Evolutionary conservation across 148 eudicot genomes (phyloP).

Genomic region (Camellia sinensis): DNA sequence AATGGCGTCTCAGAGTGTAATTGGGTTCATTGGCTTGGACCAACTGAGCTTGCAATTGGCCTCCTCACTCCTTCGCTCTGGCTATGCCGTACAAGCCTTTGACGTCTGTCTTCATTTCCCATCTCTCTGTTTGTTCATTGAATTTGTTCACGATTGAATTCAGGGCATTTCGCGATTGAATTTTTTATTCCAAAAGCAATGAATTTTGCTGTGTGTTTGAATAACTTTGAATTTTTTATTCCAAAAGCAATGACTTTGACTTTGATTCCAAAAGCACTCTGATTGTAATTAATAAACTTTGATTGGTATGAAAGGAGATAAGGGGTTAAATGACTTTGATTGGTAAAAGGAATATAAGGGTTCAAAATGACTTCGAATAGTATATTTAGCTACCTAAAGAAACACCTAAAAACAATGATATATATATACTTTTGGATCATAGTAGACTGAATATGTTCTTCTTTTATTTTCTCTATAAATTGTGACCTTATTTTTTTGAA

Average conservation of each 20-base stretch:
- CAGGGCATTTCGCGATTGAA: too few species aligned
- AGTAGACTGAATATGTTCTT: not conserved
- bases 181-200: not conserved
- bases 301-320: too few species aligned
- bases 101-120: slow-evolving; percentile 20
- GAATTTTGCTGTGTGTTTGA: not conserved
- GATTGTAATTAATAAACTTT: too few species aligned
- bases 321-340: too few species aligned
- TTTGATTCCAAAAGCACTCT: too few species aligned
- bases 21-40: slow-evolving; percentile 76
- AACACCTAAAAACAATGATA: not conserved
- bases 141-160: not conserved
- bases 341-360: too few species aligned
- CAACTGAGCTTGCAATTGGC: slow-evolving; percentile 64
- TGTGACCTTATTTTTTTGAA: slow-evolving; percentile 1
- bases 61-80: slow-evolving; percentile 58
- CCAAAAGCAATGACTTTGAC: not conserved
- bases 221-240: too few species aligned
- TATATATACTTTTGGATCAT: not conserved
- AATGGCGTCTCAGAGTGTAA: slow-evolving; percentile 37
- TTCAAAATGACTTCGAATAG: too few species aligned
- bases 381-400: not conserved
- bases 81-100: slow-evolving; percentile 64
- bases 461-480: not conserved
- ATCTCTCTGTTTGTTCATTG: not conserved